Percentiles rank a stretch among this genome's conserved stretches.
phyloP scores from a whole-genome alignment of 116 monocot genomes.

The Zostera marina region DNA sequence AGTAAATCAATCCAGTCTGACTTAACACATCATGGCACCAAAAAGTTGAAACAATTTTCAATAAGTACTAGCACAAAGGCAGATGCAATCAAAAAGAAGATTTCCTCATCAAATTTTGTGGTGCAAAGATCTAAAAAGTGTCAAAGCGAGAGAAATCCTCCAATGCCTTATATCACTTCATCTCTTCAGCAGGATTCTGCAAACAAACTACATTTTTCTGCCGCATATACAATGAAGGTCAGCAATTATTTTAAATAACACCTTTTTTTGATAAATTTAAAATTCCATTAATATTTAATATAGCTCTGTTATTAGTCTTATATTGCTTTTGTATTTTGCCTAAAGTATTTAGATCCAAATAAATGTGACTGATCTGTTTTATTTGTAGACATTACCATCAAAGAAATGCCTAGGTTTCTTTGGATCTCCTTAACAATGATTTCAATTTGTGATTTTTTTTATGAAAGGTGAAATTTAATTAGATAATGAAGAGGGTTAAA shows the following conservation, averaged over 20 bases:
- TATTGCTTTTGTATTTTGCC: too few species aligned
- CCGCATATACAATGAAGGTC: slow-evolving; percentile 85
- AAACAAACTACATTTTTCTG: slow-evolving; percentile 62
- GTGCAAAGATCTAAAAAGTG: slow-evolving; percentile 41
- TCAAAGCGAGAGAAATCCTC: slow-evolving; percentile 45
- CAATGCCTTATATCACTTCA: slow-evolving; percentile 93
- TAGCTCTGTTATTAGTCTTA: too few species aligned
- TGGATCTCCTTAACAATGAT: too few species aligned
- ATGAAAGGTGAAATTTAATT: too few species aligned
- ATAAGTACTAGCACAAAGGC: slow-evolving; percentile 39
- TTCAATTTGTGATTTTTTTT: too few species aligned
- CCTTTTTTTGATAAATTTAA: too few species aligned
- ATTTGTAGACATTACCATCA: too few species aligned
- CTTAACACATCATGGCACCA: slow-evolving; percentile 46
- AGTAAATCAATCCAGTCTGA: slow-evolving; percentile 21
- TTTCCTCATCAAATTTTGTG: slow-evolving; percentile 41
- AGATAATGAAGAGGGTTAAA: too few species aligned
- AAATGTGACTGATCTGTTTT: too few species aligned
- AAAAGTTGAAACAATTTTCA: slow-evolving; percentile 65
- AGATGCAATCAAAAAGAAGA: slow-evolving; percentile 35
- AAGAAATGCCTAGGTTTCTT: too few species aligned
- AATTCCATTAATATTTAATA: too few species aligned
- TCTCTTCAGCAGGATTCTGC: slow-evolving; percentile 86
- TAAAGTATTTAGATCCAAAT: too few species aligned
- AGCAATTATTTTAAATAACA: slow-evolving; percentile 1